Evolutionary conservation across 78 protist species (phyloP), one percentile per base, ranked within the genome.

Genomic region (Capsaspora owczarzaki): DNA sequence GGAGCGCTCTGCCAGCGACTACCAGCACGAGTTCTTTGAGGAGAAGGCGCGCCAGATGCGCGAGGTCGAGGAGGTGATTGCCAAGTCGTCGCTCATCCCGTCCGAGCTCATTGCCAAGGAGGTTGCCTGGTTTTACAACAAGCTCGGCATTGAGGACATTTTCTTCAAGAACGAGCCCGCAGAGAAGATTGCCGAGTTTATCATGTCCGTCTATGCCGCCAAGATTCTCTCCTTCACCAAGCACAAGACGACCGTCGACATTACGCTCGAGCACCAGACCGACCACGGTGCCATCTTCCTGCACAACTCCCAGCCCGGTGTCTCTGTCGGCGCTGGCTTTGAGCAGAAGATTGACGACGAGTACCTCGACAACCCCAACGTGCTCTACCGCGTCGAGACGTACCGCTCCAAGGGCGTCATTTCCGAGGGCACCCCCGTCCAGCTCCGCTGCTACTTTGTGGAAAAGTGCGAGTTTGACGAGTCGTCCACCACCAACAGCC

Each of bases 371-470:
- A 46, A 35, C 31, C 4, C 66, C 29, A 56, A 56, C 33, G 66
- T 12, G 40, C 76, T 42, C 63, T 80, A 63, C 76, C 83, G 83
- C 25, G 83, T 80, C 35, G 83, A 80, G 76, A 80, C 83, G 19
- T 80, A 80, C 76, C 83, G 83, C 40, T 63, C 75, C 3, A 80
- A 80, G 63, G 74, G 75, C 4, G 12, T 16, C 76, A 51, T 76
- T 20, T 5, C 63, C 38, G 74, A 41, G 35, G 80, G 27, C 60
- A 53, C 14, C 43, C 40, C 60, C 12, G 42, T 37, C 33, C 80
- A 76, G 69, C 69, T 76, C n/a, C 80, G 80, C 43, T 76, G 80
- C 66, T 76, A 76, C 38, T 76, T 76, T 42, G 80, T 76, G 23
- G 69, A 76, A 31, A 38, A 51, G 66, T 25, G 66, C 66, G 66